Base-by-base conservation (phyloP, 2,329 filamentous ascomycete species). In the Diaporthe amygdali region DNA sequence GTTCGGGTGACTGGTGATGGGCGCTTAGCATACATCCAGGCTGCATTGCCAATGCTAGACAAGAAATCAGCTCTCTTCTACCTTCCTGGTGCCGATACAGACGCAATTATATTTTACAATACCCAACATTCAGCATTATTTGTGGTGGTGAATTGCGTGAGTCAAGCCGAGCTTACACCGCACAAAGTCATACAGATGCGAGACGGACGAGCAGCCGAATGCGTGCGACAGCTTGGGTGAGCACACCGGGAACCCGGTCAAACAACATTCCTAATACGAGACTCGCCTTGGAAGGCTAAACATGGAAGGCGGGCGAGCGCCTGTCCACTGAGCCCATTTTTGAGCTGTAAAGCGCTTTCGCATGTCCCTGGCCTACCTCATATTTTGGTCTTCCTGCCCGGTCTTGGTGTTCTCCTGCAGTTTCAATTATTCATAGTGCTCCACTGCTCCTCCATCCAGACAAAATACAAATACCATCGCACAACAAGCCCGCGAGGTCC, bases 1-100 rank as follows among this genome's bases (percentile, higher is more conserved):
- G 39, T 37, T 55, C 44, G n/a, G 41, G 1, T 64, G 12, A 49
- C 12, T 37, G 30, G 20, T 44, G 30, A 54, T 20, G 44, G 66
- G 67, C 54, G 67, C 51, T 63, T 32, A 41, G 67, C 44, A 47
- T 69, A 69, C 44, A 69, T 39, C 14, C 30, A 47, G 59, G 59
- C 44, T 64, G 44, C 41, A 64, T 37, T 20, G 27, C 15, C 44
- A 34, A 47, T 34, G 12, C 25, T 12, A 47, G 14, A 49, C 30
- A 49, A 25, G 59, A 20, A 25, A 37, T 14, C 20, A n/a, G 59
- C 44, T 25, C 20, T 49, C 12, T 12, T 37, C n/a, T 15, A 3
- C 5, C 14, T 22, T 25, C 25, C 25, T 25, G 12, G 47, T 30
- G 32, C 30, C 30, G 20, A 20, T 54, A 5, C 51, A 54, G 32